Conservation (phyloP, 202 grass and related monocot genomes). For the Zizania palustris region DNA sequence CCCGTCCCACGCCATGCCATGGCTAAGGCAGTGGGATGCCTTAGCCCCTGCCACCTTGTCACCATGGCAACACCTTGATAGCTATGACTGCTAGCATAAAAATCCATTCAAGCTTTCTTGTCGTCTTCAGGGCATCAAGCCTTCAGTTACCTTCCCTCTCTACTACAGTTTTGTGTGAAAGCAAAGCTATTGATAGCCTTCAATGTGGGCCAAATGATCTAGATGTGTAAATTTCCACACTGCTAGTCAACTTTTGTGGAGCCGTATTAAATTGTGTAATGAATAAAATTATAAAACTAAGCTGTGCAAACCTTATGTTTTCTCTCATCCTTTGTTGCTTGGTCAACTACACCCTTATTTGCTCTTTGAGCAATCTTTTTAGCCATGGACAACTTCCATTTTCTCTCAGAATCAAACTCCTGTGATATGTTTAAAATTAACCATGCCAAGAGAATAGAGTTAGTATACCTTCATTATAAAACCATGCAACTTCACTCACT, state of each 20-base stretch:
- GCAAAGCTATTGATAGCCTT: background rate
- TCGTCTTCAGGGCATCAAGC: background rate
- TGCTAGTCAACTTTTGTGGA: background rate
- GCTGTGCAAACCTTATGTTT: constrained; percentile 76
- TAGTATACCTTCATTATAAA: constrained; percentile 26
- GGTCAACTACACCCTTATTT: constrained; percentile 76
- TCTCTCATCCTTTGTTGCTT: constrained; percentile 84
- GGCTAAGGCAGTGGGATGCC: too few species aligned
- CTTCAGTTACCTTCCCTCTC: background rate
- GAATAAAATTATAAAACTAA: background rate
- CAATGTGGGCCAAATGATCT: background rate
- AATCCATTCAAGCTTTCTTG: background rate
- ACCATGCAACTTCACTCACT: background rate
- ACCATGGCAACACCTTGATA: too few species aligned
- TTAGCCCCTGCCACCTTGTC: too few species aligned
- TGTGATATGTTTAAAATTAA: constrained; percentile 45
- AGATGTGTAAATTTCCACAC: too few species aligned
- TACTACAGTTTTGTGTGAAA: background rate
- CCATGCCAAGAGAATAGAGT: constrained; percentile 16
- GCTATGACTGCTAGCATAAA: background rate
- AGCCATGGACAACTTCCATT: constrained; percentile 95
- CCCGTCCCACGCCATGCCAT: too few species aligned
- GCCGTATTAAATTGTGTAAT: background rate
- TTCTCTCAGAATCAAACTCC: constrained; percentile 99
- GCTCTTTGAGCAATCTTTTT: constrained; percentile 90